These are phyloP conservation scores for Aquilaria yunnanensis DNA, from an alignment of 345 rosid species.

Conservation along the genomic window DNA sequence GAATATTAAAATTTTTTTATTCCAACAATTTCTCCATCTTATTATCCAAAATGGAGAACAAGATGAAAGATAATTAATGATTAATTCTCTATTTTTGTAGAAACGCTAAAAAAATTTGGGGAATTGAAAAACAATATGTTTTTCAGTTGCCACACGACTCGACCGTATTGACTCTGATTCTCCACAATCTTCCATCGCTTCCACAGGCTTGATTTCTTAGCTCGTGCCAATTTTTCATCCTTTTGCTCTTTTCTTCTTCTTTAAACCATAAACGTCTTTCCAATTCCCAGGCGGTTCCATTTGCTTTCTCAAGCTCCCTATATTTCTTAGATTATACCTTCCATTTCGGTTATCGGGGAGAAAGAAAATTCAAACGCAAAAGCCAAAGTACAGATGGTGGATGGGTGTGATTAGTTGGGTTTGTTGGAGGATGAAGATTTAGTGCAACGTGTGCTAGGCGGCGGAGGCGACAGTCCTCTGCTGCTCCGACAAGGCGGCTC, in stretches of 20 bases:
- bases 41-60: too few relatives aligned
- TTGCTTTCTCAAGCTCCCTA: not conserved
- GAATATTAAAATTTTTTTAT: too few relatives aligned
- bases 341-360: too few relatives aligned
- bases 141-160: too few relatives aligned
- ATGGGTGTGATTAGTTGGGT: not conserved
- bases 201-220: not conserved
- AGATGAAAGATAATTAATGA: too few relatives aligned
- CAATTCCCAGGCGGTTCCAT: constrained; percentile 1
- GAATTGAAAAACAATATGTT: too few relatives aligned
- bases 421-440: constrained; percentile 61
- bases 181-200: too few relatives aligned
- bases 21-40: too few relatives aligned
- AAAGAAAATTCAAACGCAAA: not conserved
- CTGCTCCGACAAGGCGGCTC: constrained; percentile 99
- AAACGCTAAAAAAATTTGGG: too few relatives aligned
- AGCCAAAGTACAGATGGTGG: not conserved
- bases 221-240: not conserved
- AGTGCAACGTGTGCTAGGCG: constrained; percentile 93
- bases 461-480: constrained; percentile 94
- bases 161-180: too few relatives aligned
- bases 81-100: too few relatives aligned
- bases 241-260: not conserved
- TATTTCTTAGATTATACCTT: not conserved
- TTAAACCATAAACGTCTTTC: constrained; percentile 34